Base-by-base conservation (phyloP, 345 rosid species). In the Hibiscus tridactylites region DNA sequence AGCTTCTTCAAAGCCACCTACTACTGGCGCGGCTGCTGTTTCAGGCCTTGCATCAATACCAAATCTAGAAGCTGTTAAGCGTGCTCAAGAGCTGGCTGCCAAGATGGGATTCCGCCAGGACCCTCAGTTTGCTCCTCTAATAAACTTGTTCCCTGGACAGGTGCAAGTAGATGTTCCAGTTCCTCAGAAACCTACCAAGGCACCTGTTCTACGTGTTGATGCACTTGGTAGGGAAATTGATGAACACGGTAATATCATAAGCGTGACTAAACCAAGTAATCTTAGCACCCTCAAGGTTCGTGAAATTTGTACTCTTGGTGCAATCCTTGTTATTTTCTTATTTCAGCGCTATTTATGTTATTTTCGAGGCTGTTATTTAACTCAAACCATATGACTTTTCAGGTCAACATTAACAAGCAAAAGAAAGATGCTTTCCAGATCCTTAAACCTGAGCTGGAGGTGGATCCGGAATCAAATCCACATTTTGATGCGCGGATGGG, bases 341-440 rank as follows among this genome's bases (percentile, higher is more conserved):
- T 50, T 76, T 12, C 57, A 53, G 21, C 79, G 56, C 60, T 26
- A 50, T 9, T 49, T 49, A n/a, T 68, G 26, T n/a, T 50, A 16
- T 6, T 29, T 49, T 50, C 2, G 16, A 9, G 44, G 44, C 61
- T 80, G 54, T 46, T 42, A 6, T 24, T 24, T 58, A 24, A 19
- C 10, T 9, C 16, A 26, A 68, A 70, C 15, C 11, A 11, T 68
- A 59, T 33, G 49, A 58, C 39, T 73, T 67, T 82, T 9, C 91
- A 94, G 98, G 99, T 95, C 77, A 91, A 95, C 79, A 95, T 95
- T 76, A 92, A 95, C 83, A 92, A 92, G 78, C 97, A 92, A 79
- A 95, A 95, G 79, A 92, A 95, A 76, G 97, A 95, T 26, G 92
- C 97, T 26, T 95, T 92, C 75, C 97, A 92, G 78, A 92, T 95